These are phyloP conservation scores for Aciculosporium take DNA, from an alignment of 2,329 filamentous ascomycete genomes.

Conservation along the genomic window DNA sequence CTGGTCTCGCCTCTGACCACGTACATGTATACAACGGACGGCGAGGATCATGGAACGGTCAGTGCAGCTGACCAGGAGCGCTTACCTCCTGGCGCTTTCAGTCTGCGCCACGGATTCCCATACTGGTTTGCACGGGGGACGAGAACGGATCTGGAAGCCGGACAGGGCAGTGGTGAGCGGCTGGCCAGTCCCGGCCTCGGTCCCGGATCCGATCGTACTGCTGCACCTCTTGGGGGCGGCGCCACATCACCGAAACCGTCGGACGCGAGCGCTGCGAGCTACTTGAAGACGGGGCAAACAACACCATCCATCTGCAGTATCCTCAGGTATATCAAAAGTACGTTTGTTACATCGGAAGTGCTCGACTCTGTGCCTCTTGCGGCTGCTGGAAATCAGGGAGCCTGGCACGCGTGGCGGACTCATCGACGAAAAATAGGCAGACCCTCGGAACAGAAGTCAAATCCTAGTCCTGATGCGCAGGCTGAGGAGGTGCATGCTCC, in stretches of 20 bases:
- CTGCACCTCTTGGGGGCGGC: conserved; percentile 8
- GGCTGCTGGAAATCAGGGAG: conserved; percentile 76
- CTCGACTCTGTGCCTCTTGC: conserved; percentile 68
- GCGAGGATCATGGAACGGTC: conserved; percentile 60
- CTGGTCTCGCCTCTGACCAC: conserved; percentile 87
- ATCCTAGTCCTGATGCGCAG: background rate
- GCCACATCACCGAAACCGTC: conserved; percentile 18
- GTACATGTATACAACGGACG: conserved; percentile 77
- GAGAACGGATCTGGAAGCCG: conserved; percentile 24
- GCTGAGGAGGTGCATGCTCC: background rate
- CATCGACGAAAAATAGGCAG: conserved; percentile 35
- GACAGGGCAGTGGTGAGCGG: conserved; percentile 28
- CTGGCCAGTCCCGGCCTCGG: conserved; percentile 13
- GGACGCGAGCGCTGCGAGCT: conserved; percentile 18
- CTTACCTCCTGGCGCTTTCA: conserved; percentile 79
- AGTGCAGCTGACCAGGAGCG: conserved; percentile 73
- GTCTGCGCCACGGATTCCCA: conserved; percentile 78
- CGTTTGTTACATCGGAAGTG: conserved; percentile 65
- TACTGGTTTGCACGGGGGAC: conserved; percentile 63
- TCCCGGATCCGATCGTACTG: conserved; percentile 13
- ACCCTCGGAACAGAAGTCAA: conserved; percentile 7
- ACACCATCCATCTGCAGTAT: conserved; percentile 50
- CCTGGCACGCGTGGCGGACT: conserved; percentile 85
- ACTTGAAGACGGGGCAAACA: conserved; percentile 26
- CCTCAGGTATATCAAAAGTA: conserved; percentile 64